Base-by-base conservation (phyloP, 768 basidiomycete genomes). In the Leccinum imitatum region DNA sequence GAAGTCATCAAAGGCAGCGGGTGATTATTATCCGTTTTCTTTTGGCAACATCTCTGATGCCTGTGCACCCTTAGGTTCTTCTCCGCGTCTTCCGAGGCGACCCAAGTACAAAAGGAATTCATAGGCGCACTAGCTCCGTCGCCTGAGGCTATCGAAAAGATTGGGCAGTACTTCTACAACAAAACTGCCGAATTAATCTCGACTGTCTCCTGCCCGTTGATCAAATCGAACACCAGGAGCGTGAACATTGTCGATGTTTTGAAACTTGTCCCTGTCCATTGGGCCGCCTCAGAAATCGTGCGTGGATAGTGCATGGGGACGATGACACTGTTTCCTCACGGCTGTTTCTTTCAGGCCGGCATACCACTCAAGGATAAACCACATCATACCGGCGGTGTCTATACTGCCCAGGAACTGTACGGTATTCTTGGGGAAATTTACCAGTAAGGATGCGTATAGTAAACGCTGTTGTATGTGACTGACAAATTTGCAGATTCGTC, bases 201-300 rank as follows among this genome's bases (percentile, higher is more conserved):
- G 23, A 66, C 71, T 23, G 73, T 82, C 59, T 85, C 89, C 4
- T 89, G 77, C 70, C 66, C 78, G 3, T 69, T 86, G n/a, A 80
- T 87, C 14, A 85, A 83, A n/a, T 75, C 79, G 23, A 80, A 82
- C 39, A 76, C 76, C 6, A 75, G 69, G 27, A 80, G 78, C 44
- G 80, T 91, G 17, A 88, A 94, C 67, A 74, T 93, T 52, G 86
- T 88, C 13, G 79, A 89, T 63, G 88, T 93, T 8, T 67, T 92
- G 59, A 87, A 82, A 67, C 67, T 77, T 37, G 79, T 88, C 1
- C 86, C 92, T 11, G 73, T 91, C 25, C 73, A 82, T 61, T 94
- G 91, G 89, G 84, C 80, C 27, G 86, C 89, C 8, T 69, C 75
- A 21, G 85, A 91, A 50, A 74, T 93, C 35, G 92, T 92, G 61